Evolutionary conservation across 2,329 filamentous ascomycete species (phyloP).

Genomic region (Alternaria sp.): DNA sequence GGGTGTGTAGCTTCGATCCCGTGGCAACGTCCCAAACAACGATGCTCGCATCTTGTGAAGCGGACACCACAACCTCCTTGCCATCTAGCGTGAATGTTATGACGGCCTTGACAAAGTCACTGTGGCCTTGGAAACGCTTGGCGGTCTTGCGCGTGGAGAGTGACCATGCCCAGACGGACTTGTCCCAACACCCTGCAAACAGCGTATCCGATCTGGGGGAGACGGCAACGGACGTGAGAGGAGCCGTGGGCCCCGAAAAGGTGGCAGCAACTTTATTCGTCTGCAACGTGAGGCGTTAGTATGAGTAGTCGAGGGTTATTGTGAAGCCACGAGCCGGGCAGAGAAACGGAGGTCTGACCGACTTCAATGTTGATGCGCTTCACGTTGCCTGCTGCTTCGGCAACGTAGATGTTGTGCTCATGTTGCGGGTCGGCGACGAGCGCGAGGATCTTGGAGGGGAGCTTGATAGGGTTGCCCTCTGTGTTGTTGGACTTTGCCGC

Average conservation of each 20-base stretch:
- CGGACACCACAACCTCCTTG: constrained; percentile 62
- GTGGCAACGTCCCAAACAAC: constrained; percentile 81
- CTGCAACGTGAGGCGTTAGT: constrained; percentile 31
- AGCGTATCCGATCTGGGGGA: constrained; percentile 59
- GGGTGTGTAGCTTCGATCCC: constrained; percentile 73
- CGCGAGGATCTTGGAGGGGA: constrained; percentile 87
- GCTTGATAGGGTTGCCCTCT: constrained; percentile 78
- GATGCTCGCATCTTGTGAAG: constrained; percentile 58
- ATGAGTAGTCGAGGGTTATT: background rate
- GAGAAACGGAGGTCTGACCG: constrained; percentile 56
- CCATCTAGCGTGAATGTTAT: constrained; percentile 68
- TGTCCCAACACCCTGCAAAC: constrained; percentile 95
- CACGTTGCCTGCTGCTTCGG: constrained; percentile 85
- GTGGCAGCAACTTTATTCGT: constrained; percentile 53
- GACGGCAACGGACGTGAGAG: constrained; percentile 62
- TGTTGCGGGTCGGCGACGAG: constrained; percentile 72
- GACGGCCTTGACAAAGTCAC: constrained; percentile 90
- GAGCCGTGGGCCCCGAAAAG: constrained; percentile 79
- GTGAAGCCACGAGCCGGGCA: constrained; percentile 7
- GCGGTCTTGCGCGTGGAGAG: constrained; percentile 56
- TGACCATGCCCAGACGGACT: constrained; percentile 84
- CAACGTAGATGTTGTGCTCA: constrained; percentile 73
- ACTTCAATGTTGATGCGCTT: constrained; percentile 79
- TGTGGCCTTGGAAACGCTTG: constrained; percentile 76
- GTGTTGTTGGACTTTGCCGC: constrained; percentile 80